Evolutionary conservation across 352 stramenopile species (phyloP), one percentile per base, ranked within the genome.

Genomic region (Elongisporangium anandrum): DNA sequence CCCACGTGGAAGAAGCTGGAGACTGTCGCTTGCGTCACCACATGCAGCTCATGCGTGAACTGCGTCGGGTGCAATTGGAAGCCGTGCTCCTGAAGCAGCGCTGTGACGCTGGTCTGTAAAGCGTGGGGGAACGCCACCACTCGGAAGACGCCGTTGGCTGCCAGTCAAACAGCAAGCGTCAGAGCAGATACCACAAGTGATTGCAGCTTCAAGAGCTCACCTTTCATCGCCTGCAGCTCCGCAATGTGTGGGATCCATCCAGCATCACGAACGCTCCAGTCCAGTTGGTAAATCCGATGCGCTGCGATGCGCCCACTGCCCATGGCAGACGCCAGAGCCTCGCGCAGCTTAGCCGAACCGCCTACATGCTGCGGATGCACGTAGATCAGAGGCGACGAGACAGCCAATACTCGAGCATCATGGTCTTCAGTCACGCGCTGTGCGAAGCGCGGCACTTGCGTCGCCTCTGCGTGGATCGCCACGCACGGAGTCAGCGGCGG

Each of bases 211-310:
- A 53, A 17, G 5, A 12, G 1, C 50, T 20, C 17, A 59, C 52
- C 21, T 61, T 63, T 61, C 16, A 45, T 34, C 6, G 20, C 15
- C 22, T 24, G 39, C n/a, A 68, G 39, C n/a, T 21, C 26, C 2
- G n/a, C 12, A 0, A 47, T 62, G 13, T 66, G 20, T 0, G 60
- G 55, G 38, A 87, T 81, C 77, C 77, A 87, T 29, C 66, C 66
- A 9, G 66, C 53, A 41, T 87, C 72, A 6, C 38, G 23, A 60
- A 73, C 85, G 64, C 66, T 69, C 61, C 57, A 57, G 57, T 81
- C 65, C 21, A 87, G 57, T n/a, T 69, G 64, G 59, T 87, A 85
- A 16, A 87, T 56, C 7, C 75, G 75, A 49, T 87, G 77, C 7
- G 75, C 75, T 2, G 65, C 63, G 26, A 85, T 83, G 52, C 77